Base-by-base conservation (phyloP, 2,329 filamentous ascomycete species). In the Orbilia brochopaga region DNA sequence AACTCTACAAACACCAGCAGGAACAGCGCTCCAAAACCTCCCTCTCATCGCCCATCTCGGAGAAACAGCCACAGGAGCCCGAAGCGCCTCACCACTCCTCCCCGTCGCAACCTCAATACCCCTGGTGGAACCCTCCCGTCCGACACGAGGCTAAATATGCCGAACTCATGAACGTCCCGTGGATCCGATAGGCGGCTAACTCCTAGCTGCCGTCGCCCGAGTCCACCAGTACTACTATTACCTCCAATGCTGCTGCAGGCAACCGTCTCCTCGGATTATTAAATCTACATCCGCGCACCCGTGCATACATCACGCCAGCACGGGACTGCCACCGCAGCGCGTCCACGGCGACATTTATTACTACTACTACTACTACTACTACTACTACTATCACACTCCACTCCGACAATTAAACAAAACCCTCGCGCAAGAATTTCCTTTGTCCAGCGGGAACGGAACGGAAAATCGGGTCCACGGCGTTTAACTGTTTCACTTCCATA, bases 101-200 rank as follows among this genome's bases (percentile, higher is more conserved):
- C n/a, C 21, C 44, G 27, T 19, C 55, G 13, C 17, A 52, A 51
- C 50, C 35, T 1, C 50, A 65, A 35, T 24, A 72, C 23, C 67
- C 67, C 8, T 72, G 67, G 67, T 72, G 67, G 67, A 72, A 72
- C 24, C 67, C 67, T 10, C 67, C 67, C 17, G 60, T 72, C 30
- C 53, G 48, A 24, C 55, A 72, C 37, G 67, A 72, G 57, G 67
- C 67, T 8, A 72, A 72, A 57, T 72, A 72, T 44, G 67, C 67
- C n/a, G 67, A 72, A 17, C 42, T 72, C 40, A 72, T 72, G 48
- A 60, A 65, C 35, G 60, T 72, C 3, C 67, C 67, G 11, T 72
- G 67, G 67, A 72, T 72, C 23, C 48, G 67, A 10, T 72, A 58
- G 46, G 24, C 44, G 44, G 44, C 44, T 48, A 48, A 44, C 27